Percentiles rank a stretch among this genome's conserved stretches.
Conservation (phyloP, 208 protist genomes). For the Herpetomonas tarakana region DNA sequence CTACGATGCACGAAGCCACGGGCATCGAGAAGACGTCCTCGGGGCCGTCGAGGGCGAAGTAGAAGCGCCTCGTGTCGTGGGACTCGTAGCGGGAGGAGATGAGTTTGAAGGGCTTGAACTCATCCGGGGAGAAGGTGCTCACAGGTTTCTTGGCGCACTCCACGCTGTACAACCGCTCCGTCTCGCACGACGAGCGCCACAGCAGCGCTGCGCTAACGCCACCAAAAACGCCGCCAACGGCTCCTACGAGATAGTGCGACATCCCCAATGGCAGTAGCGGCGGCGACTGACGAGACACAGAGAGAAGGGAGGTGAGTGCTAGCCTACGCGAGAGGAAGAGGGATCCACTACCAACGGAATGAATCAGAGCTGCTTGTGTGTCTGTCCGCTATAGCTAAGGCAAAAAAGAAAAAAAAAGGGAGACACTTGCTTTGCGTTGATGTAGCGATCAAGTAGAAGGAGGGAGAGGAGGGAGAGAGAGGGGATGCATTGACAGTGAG, state of each 20-base stretch:
- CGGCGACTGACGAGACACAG: background rate
- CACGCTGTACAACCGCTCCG: slow-evolving; percentile 14
- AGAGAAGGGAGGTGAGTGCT: slow-evolving; percentile 1
- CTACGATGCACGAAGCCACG: slow-evolving; percentile 75
- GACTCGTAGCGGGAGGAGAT: slow-evolving; percentile 83
- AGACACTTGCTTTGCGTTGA: too few relatives aligned
- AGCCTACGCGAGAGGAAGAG: too few relatives aligned
- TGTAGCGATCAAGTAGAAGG: too few relatives aligned
- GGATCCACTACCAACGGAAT: too few relatives aligned
- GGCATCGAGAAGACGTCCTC: slow-evolving; percentile 55
- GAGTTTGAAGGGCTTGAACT: slow-evolving; percentile 77
- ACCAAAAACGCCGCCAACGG: slow-evolving; percentile 25
- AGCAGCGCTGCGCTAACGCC: slow-evolving; percentile 25
- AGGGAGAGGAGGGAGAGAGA: too few relatives aligned
- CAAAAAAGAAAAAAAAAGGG: background rate
- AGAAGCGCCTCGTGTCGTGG: slow-evolving; percentile 81
- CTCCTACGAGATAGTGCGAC: slow-evolving; percentile 12
- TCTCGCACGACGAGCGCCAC: slow-evolving; percentile 27
- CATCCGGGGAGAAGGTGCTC: slow-evolving; percentile 62
- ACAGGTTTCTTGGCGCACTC: slow-evolving; percentile 38
- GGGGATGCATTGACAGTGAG: too few relatives aligned
- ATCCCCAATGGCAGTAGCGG: background rate
- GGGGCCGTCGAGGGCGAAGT: slow-evolving; percentile 60
- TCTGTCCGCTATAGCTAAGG: too few relatives aligned
- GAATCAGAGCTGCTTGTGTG: too few relatives aligned